Percentiles rank a stretch among this genome's conserved stretches.
Evolutionary conservation across 768 basidiomycete genomes (phyloP).

Genomic region (Pisolithus marmoratus): DNA sequence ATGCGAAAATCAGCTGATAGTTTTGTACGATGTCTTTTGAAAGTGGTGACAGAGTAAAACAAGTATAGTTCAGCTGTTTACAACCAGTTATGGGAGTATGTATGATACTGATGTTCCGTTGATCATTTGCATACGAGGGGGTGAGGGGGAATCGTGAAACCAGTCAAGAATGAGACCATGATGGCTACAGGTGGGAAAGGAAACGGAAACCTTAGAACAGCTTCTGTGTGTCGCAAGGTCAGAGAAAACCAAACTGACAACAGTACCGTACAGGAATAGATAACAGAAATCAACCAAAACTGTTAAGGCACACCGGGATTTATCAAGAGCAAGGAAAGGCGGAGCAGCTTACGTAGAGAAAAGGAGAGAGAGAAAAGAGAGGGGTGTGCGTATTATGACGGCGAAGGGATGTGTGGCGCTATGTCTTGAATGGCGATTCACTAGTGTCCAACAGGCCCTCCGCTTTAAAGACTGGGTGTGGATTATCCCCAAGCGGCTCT

Average conservation of each 20-base stretch:
- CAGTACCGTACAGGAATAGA: constrained; percentile 25
- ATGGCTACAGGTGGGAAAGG: constrained; percentile 25
- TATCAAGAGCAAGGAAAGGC: constrained; percentile 1
- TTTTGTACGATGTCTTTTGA: constrained; percentile 41
- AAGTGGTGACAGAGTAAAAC: constrained; percentile 8
- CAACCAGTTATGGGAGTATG: constrained; percentile 32
- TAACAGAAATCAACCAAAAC: constrained; percentile 15
- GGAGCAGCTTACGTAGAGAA: constrained; percentile 1
- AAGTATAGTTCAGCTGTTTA: constrained; percentile 26
- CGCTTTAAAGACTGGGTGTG: constrained; percentile 45
- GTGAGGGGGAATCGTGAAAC: constrained; percentile 32
- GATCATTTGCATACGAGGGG: constrained; percentile 22
- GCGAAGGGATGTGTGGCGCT: constrained; percentile 2
- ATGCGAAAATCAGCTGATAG: constrained; percentile 69
- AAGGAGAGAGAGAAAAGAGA: neutral
- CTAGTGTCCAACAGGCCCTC: constrained; percentile 65
- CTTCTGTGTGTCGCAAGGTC: constrained; percentile 10
- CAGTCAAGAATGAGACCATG: constrained; percentile 21
- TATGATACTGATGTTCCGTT: constrained; percentile 27
- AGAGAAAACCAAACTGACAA: constrained; percentile 12
- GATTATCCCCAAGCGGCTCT: constrained; percentile 48
- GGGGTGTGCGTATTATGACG: neutral
- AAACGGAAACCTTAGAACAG: constrained; percentile 15
- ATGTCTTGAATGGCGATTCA: constrained; percentile 51
- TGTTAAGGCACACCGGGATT: constrained; percentile 8